Evolutionary conservation across 257 asterid genomes (phyloP).

Genomic region (Salvia rosmarinus): DNA sequence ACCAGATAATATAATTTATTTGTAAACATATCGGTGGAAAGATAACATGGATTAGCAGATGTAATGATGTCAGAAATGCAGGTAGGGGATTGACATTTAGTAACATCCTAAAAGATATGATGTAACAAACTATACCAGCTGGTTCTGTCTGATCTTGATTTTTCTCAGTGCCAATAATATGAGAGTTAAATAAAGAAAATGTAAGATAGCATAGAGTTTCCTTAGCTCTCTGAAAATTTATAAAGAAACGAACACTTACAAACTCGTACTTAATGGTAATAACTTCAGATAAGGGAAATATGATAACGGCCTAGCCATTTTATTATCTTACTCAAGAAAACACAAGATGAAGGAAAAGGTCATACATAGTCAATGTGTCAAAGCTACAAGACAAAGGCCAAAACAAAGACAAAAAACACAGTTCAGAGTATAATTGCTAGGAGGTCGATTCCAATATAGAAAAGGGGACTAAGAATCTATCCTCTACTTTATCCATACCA

Average conservation of each 20-base stretch:
- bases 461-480: background rate
- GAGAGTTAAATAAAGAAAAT: background rate
- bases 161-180: background rate
- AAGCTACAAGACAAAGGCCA: background rate
- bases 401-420: background rate
- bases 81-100: background rate
- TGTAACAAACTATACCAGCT: background rate
- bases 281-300: background rate
- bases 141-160: constrained; percentile 5
- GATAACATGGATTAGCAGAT: background rate
- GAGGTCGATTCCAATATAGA: background rate
- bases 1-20: background rate
- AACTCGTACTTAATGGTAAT: background rate
- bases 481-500: constrained; percentile 1
- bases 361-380: background rate
- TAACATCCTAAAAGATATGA: background rate
- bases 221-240: background rate
- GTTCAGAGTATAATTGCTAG: background rate
- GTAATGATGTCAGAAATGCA: constrained; percentile 9
- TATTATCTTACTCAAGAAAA: constrained; percentile 5
- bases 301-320: background rate
- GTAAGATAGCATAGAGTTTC: constrained; percentile 15
- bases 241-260: background rate
- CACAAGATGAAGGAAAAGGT: background rate
- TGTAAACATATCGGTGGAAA: background rate